Base-by-base conservation (phyloP, 257 asterid species). In the Capsicum chinense region DNA sequence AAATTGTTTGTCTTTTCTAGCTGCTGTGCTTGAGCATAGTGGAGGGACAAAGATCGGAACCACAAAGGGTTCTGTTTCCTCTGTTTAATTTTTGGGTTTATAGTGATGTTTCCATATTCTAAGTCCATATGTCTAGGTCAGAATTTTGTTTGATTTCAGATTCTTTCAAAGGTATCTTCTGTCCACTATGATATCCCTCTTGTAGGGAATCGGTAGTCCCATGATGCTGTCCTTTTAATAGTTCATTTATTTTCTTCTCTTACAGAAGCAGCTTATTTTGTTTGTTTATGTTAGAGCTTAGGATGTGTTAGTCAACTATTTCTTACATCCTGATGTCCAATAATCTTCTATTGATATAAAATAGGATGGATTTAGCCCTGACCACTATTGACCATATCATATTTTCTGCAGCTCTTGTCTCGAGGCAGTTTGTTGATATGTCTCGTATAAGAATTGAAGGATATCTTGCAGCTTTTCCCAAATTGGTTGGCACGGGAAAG, bases 371-470 rank as follows among this genome's bases (percentile, higher is more conserved):
- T 54, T 78, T 78, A 0, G 64, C 64, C 84, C 39, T 80, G 81
- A 50, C 58, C 83, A 69, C 81, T 58, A 74, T 87, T 86, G 85
- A 85, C 85, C 83, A 17, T 88, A 64, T 85, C 80, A 52, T 87
- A 68, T 64, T 37, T 85, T 87, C 62, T 74, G 71, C 97, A 94
- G 99, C 95, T 21, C 96, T 95, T 76, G 97, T 91, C 70, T 95
- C 99, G 64, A 95, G 99, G 93, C 99, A 95, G 87, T 95, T 88
- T 92, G 99, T 95, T 54, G 97, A 94, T 81, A 94, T 95, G 98
- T 92, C 99, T 84, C 98, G 96, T 82, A 93, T 92, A 84, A 90
- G 99, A 83, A 95, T 95, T 85, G 99, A 95, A 90, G 99, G 98
- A 56, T 94, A 94, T 89, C 97, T 95, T 90, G 97, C 97, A 79